Base-by-base conservation (phyloP, 345 rosid species). In the Populus tremula region DNA sequence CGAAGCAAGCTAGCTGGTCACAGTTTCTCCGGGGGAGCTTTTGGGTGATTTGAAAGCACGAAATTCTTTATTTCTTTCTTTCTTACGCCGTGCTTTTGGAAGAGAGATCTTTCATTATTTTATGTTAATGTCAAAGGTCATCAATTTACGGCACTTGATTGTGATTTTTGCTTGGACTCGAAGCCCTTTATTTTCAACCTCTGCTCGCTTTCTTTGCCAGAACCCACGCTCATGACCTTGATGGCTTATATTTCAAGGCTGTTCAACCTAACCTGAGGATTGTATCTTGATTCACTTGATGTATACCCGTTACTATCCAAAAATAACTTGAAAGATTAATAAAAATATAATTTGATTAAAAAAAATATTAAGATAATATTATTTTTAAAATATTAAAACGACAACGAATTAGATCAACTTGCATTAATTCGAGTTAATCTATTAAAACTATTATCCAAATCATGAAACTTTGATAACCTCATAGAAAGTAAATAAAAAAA, bases 11-110 rank as follows among this genome's bases (percentile, higher is more conserved):
- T 36, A 12, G 41, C 4, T 2, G 0, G 21, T 10, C 53, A 1
- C 2, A 53, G 43, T 27, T 56, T 11, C 5, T n/a, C n/a, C 29
- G 1, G 63, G 75, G 64, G 75, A 7, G 69, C 9, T 77, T 77
- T 45, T 47, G 75, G 70, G 80, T 63, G 35, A 70, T 61, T 76
- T 69, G 67, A 6, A 54, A 69, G 4, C 23, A 77, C n/a, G 61
- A 13, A 25, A 16, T 10, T 2, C 56, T 41, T 4, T 3, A 0
- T 35, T 27, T 31, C 33, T 31, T 2, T 31, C 33, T 31, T 31
- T 41, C 23, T 41, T 6, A 6, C 3, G 29, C 7, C 10, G 14
- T 36, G 1, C 31, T 8, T 59, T 27, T 77, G 25, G 21, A 4
- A n/a, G 20, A 54, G 45, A 10, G 36, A 1, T 59, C 61, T 56